Conservation (phyloP, 345 rosid species). For the Psidium friedrichsthalianum region DNA sequence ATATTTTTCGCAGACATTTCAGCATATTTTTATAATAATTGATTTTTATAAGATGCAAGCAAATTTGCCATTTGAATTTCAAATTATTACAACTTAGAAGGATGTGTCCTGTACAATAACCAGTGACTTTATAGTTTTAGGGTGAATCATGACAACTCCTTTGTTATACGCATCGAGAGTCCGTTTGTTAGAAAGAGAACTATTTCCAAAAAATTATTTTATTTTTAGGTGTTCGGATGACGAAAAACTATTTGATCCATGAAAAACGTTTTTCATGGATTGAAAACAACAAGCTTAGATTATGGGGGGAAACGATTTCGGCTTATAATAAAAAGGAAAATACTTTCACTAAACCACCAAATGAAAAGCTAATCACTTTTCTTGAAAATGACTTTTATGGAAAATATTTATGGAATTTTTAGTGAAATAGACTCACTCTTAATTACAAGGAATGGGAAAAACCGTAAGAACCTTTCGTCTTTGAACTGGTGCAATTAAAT, state of each 20-base stretch:
- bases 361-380: neutral
- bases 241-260: neutral
- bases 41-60: neutral
- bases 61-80: neutral
- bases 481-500: neutral
- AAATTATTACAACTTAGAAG: neutral
- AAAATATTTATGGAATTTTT: neutral
- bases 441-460: neutral
- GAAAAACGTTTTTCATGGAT: neutral
- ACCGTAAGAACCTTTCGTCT: neutral
- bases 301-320: neutral
- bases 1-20: neutral
- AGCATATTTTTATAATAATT: neutral
- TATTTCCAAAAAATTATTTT: neutral
- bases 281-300: neutral
- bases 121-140: neutral
- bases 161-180: neutral
- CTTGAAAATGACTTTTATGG: neutral
- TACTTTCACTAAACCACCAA: no score
- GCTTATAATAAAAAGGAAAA: neutral
- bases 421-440: neutral
- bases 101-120: neutral
- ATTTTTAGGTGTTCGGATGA: neutral
- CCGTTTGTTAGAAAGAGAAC: neutral
- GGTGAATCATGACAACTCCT: neutral